These are phyloP conservation scores for Penicillium waksmanii DNA, from an alignment of 495 filamentous ascomycete species.

Conservation along the genomic window DNA sequence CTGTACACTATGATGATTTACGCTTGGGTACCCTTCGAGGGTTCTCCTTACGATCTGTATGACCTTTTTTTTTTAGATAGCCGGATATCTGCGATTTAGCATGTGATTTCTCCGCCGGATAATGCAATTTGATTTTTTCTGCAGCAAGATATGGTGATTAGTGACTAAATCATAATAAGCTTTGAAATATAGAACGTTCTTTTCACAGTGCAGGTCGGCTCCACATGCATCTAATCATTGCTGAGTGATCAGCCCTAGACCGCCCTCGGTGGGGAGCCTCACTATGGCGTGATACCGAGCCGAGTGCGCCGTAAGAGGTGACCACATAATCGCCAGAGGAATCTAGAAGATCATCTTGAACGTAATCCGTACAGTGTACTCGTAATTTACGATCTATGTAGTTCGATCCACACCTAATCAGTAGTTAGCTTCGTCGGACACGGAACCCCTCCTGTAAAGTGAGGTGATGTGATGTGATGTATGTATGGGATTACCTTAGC, in stretches of 20 bases:
- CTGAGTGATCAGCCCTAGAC: slow-evolving; percentile 3
- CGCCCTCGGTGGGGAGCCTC: neutral
- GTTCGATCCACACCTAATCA: no score
- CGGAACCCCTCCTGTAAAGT: slow-evolving; percentile 5
- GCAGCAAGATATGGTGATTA: neutral
- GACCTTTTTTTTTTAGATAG: neutral
- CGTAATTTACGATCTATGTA: neutral
- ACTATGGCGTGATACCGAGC: slow-evolving; percentile 6
- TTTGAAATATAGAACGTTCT: slow-evolving; percentile 4
- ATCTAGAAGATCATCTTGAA: neutral
- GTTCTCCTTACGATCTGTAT: neutral
- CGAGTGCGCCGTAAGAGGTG: neutral
- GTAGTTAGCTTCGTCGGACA: neutral
- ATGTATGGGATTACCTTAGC: neutral
- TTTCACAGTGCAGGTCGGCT: neutral
- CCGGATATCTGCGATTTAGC: slow-evolving; percentile 1
- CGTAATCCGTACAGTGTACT: no score
- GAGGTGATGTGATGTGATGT: no score
- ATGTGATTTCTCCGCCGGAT: slow-evolving; percentile 5
- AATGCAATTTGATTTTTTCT: neutral
- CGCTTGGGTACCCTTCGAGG: slow-evolving; percentile 1
- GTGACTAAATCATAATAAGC: neutral
- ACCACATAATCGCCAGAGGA: neutral
- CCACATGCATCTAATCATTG: slow-evolving; percentile 2
- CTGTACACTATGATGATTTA: slow-evolving; percentile 29